phyloP scores from a whole-genome alignment of 139 green algal species.

The Chlorella sp. region DNA sequence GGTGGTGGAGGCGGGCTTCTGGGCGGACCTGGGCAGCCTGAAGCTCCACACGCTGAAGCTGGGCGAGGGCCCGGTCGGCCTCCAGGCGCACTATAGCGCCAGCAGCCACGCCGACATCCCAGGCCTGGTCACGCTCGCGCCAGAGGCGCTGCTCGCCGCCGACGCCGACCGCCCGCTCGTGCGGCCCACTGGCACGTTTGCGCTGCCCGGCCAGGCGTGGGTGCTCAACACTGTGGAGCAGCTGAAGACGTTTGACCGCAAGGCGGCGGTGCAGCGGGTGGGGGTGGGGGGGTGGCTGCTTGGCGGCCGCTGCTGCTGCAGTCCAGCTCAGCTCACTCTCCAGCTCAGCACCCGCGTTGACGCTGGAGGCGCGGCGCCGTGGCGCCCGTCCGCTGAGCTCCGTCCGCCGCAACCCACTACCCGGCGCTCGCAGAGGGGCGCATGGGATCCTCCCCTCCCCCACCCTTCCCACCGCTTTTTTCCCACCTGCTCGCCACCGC shows the following conservation, averaged over 20 bases:
- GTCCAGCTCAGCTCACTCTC: too few species aligned
- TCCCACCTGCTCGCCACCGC: neutral
- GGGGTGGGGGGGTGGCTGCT: neutral
- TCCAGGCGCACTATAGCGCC: slow-evolving; percentile 30
- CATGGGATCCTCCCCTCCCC: neutral
- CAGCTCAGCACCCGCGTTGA: too few species aligned
- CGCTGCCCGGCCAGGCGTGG: slow-evolving; percentile 41
- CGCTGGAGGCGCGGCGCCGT: slow-evolving; percentile 2
- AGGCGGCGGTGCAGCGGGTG: slow-evolving; percentile 17
- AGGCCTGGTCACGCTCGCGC: slow-evolving; percentile 4
- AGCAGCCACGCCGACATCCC: slow-evolving; percentile 23
- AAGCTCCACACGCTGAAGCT: slow-evolving; percentile 73
- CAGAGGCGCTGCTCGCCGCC: neutral
- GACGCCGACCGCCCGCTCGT: neutral
- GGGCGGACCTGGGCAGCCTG: slow-evolving; percentile 64
- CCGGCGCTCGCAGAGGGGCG: neutral
- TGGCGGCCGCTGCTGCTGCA: neutral
- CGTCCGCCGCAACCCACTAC: too few species aligned
- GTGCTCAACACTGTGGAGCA: slow-evolving; percentile 81
- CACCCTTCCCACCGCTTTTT: neutral
- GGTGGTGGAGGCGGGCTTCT: slow-evolving; percentile 82
- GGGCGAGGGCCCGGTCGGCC: slow-evolving; percentile 46
- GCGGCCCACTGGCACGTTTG: neutral
- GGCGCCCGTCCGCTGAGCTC: too few species aligned
- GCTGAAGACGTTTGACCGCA: slow-evolving; percentile 60